Conservation (phyloP, 2,329 filamentous ascomycete genomes). For the Geosmithia morbida region DNA sequence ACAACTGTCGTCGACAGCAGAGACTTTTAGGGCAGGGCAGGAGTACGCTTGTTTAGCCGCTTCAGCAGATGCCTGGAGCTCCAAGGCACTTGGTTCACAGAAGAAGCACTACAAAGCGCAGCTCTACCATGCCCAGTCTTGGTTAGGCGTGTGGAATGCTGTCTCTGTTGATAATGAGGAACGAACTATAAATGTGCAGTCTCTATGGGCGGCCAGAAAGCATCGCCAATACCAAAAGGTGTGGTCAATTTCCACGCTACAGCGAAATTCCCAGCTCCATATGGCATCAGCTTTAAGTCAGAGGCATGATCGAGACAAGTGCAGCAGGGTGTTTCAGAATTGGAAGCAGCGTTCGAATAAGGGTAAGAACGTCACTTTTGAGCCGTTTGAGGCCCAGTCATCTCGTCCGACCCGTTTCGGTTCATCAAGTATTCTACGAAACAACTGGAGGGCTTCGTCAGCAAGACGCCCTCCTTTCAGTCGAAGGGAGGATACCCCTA, state of each 20-base stretch:
- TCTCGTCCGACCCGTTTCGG: neutral
- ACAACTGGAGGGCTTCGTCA: slow-evolving; percentile 11
- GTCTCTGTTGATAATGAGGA: slow-evolving; percentile 9
- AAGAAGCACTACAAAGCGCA: slow-evolving; percentile 7
- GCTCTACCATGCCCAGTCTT: slow-evolving; percentile 7
- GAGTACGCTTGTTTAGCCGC: slow-evolving; percentile 4
- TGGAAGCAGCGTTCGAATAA: slow-evolving; percentile 13
- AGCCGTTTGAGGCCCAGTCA: slow-evolving; percentile 1
- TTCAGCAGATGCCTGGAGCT: slow-evolving; percentile 8
- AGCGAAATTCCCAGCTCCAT: slow-evolving; percentile 20
- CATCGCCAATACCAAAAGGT: slow-evolving; percentile 17
- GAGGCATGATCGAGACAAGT: slow-evolving; percentile 16
- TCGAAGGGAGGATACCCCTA: slow-evolving; percentile 7
- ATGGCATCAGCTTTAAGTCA: slow-evolving; percentile 17
- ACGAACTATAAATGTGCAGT: slow-evolving; percentile 12
- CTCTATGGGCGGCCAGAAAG: slow-evolving; percentile 15
- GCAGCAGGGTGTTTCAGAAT: slow-evolving; percentile 13
- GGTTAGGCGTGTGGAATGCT: slow-evolving; percentile 10
- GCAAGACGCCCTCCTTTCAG: slow-evolving; percentile 9
- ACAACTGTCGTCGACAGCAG: slow-evolving; percentile 6
- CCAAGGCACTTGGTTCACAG: slow-evolving; percentile 6
- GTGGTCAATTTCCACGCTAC: slow-evolving; percentile 21
- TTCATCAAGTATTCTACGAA: slow-evolving; percentile 6
- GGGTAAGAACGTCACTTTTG: slow-evolving; percentile 4
- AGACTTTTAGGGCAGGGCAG: slow-evolving; percentile 5